Base-by-base conservation (phyloP, 208 protist species). In the Trypanosoma lewisi region DNA sequence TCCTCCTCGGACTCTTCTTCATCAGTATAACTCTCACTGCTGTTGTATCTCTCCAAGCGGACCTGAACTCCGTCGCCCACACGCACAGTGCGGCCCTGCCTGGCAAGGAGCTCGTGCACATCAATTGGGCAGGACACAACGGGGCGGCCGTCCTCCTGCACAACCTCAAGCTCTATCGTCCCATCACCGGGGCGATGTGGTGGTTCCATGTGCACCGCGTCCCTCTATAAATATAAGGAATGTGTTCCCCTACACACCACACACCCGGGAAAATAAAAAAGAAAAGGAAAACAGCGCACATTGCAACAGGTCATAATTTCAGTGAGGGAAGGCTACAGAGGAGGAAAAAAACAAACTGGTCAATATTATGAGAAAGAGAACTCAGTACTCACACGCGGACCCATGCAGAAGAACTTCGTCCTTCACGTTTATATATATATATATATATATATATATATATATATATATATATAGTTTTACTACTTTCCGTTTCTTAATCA, bases 151-250 rank as follows among this genome's bases (percentile, higher is more conserved):
- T 91, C 72, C 3, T 48, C 55, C 30, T 67, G 75, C 1, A 95
- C 82, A 21, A 95, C 48, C 67, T 95, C 76, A 11, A 95, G 54
- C 45, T 87, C 79, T 42, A 95, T 74, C 8, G 77, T 52, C 11
- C 68, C 53, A 25, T 67, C 57, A 37, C 48, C 33, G 19, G n/a
- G n/a, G n/a, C 56, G 21, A 7, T 60, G 23, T 23, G 42, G 19
- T 36, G 17, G 36, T 19, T 59, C 45, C 48, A 60, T 54, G 4
- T 50, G 11, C 31, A 9, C 21, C n/a, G 17, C 17, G 23, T 47
- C 12, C 17, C n/a, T n/a, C n/a, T n/a, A n/a, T 21, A 51, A 36
- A 31, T 31, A 28, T 34, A n/a, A 47, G 23, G 34, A 33, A 42
- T 3, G 5, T 23, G n/a, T n/a, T n/a, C n/a, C n/a, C n/a, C n/a